A percentile compares a stretch with the other conserved stretches of the same genome.
These are phyloP conservation scores for Xerocomellus dryophilus DNA, from an alignment of 768 basidiomycete species.

Conservation along the genomic window DNA sequence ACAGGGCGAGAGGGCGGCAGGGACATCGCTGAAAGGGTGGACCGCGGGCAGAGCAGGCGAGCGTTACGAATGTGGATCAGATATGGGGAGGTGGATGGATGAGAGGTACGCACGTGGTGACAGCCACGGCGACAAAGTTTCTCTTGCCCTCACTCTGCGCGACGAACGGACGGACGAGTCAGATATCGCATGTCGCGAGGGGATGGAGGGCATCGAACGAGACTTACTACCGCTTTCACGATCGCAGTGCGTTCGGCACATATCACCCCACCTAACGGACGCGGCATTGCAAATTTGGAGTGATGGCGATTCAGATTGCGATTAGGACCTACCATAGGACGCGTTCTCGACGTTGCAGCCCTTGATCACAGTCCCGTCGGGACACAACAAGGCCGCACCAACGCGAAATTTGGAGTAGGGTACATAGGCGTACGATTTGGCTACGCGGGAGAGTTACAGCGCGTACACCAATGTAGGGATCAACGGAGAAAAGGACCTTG, in stretches of 20 bases:
- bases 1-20: constrained; percentile 73
- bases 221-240: constrained; percentile 84
- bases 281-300: not conserved
- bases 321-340: constrained; percentile 86
- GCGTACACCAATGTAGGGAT: not conserved
- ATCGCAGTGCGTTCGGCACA: constrained; percentile 95
- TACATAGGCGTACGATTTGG: constrained; percentile 68
- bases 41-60: not conserved
- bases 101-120: constrained; percentile 59
- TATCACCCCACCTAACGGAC: constrained; percentile 65
- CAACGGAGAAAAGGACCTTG: constrained; percentile 7
- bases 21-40: constrained; percentile 56
- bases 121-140: constrained; percentile 71
- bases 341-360: constrained; percentile 96
- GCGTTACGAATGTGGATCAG: not conserved
- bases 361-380: constrained; percentile 68
- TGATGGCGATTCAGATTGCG: too few relatives aligned
- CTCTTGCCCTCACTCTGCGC: constrained; percentile 73
- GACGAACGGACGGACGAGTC: not conserved
- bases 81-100: too few relatives aligned
- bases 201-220: not conserved
- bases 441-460: constrained; percentile 32
- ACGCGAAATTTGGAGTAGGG: constrained; percentile 93
- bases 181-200: too few relatives aligned
- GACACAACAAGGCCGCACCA: constrained; percentile 77